Base-by-base conservation (phyloP, 2,329 filamentous ascomycete genomes). In the Monosporascus sp. region DNA sequence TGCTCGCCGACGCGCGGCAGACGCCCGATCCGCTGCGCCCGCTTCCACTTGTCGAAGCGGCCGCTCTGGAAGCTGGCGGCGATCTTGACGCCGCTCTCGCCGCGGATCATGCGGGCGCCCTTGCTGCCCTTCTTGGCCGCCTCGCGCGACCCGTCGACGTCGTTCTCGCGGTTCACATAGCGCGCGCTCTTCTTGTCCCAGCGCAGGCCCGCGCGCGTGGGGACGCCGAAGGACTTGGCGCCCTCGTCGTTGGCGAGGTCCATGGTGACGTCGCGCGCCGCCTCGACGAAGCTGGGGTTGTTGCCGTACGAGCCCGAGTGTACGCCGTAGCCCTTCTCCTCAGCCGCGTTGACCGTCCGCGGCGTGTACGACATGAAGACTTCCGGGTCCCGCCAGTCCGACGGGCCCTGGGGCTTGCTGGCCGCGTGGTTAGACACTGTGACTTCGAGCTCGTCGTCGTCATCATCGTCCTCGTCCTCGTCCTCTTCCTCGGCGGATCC, bases 151-250 rank as follows among this genome's bases (percentile, higher is more conserved):
- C 94, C 94, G 73, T 99, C 95, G 62, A 96, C 89, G 73, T 99
- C 94, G 77, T 99, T 97, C 62, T 85, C 85, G 37, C 89, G 84
- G 14, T 89, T 79, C 37, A 99, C 93, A 74, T 97, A 99, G 73
- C 97, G 97, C 74, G 89, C 95, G 65, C 85, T 83, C 72, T 96
- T 96, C 76, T 95, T 93, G 75, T 99, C 94, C 94, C 94, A 99
- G 60, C 94, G 87, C 85, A 96, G 87, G 60, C 85, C 82, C 48
- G 85, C 73, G 62, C 85, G 87, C 47, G 85, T 82, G 3, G 90
- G 84, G 63, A 89, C 84, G 56, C 84, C 91, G 68, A 97, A 95
- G 1, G 83, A 80, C 66, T 89, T 89, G 62, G 83, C 83, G 11
- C 82, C 82, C 61, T 97, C 94, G 71, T 99, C 94, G 66, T 91